Evolutionary conservation across 2,329 filamentous ascomycete genomes (phyloP), one percentile per base, ranked within the genome.

Genomic region (Phialophora expanda): DNA sequence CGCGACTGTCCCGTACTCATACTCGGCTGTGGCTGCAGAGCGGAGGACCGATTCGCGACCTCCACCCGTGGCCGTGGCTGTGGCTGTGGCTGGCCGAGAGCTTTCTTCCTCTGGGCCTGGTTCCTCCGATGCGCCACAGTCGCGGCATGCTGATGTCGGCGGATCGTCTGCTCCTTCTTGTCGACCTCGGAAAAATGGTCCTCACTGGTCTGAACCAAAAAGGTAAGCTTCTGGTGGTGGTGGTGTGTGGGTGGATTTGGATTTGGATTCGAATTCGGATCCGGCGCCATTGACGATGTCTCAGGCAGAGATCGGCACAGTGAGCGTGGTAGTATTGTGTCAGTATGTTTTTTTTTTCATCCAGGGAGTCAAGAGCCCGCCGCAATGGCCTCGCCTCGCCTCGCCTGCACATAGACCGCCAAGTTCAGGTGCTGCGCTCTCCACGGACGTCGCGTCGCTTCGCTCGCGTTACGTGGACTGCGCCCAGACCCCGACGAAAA

Each of bases 141-240:
- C 7, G 62, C 62, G n/a, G 56, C 62, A 54, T 64, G 62, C 30
- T 53, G 55, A 53, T 64, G 62, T 30, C 56, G 62, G 14, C 44
- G 62, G 34, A 58, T 50, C 22, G 57, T 48, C 30, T 60, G 62
- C 4, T 64, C 55, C 17, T 60, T 59, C 46, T 54, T 64, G 38
- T 34, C 46, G n/a, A 14, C 44, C 44, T 59, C 28, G n/a, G 56
- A 50, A 22, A 20, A 17, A 51, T 26, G 56, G 14, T 59, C 46
- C 14, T 46, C 56, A 20, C 24, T 22, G 26, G 41, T 59, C 28
- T 59, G 41, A 20, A 59, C 50, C 17, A 59, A 48, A 26, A 44
- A 32, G 1, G 56, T 50, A n/a, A 30, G n/a, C 17, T 50, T 24
- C n/a, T 34, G 56, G 2, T 50, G 8, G 44, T 34, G 9, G 9